Evolutionary conservation across 176 grass and related monocot genomes (phyloP), one percentile per base, ranked within the genome.

Genomic region (Secale cereale): DNA sequence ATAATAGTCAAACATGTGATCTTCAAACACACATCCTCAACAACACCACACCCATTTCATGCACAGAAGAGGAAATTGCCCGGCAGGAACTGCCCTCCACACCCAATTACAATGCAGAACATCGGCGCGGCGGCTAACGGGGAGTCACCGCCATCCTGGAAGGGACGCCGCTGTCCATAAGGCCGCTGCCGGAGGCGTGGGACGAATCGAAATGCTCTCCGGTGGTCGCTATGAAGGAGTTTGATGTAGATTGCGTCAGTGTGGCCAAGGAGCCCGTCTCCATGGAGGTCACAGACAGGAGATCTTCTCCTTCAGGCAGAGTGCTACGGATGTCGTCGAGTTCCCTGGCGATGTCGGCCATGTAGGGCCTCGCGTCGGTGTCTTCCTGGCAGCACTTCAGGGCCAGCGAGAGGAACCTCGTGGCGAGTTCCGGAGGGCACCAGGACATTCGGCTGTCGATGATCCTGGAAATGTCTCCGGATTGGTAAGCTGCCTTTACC

Each of bases 271-370:
- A 78, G 29, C 72, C 70, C 10, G 59, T 62, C 33, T 40, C 86
- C 26, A 41, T 32, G 8, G 71, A 48, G 25, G 54, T 59, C 3
- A 86, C 66, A 28, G 75, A 74, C 26, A 61, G 11, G 29, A 63
- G 15, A 33, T 87, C 84, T 71, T 92, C 81, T 17, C 82, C 78
- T 26, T 94, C 86, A 8, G 88, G 80, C 70, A 91, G 79, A 88
- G 92, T 86, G 29, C 43, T 65, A 60, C 62, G 61, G 66, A 99
- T 96, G 60, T 46, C 75, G 29, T 99, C 97, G 3, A 99, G 89
- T 76, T 99, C 94, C 31, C 88, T 82, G 15, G 90, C 97, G 7
- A 99, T 83, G 30, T 99, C 94, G 20, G 84, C 75, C 90, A 99
- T 96, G 75, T 78, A 99, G 41, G 97, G 94, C 78, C 97, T 93